Evolutionary conservation across 108 stramenopile species (phyloP), one percentile per base, ranked within the genome.

Genomic region (Nitzschia inconspicua): DNA sequence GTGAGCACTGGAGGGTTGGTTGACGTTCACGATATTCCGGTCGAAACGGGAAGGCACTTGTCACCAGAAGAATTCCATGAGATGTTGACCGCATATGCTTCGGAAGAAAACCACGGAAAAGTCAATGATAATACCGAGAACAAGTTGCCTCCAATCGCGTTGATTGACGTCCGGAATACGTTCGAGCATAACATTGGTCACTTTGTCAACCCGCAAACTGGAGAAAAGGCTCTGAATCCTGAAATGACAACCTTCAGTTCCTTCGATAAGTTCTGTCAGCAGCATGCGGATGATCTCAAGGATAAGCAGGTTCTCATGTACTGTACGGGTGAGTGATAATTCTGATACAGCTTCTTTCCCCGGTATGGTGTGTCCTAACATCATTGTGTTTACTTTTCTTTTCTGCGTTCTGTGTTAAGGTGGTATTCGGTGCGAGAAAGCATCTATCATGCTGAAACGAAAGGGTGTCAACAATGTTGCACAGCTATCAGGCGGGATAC

Each of bases 251-350:
- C 85, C 27, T 91, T 88, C 60, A 73, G 74, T 26, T 75, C 83
- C 31, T 91, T 91, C 42, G 82, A 87, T 44, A 76, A 70, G 31
- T 87, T 88, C 48, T 84, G 80, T 53, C 78, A 65, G 23, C 57
- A 64, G 26, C 60, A 82, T 27, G 80, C 85, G 16, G 66, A 84
- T 1, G 24, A 68, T 3, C 68, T 91, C 13, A 70, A 72, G 47
- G 75, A 84, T 51, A 91, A 92, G 63, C 89, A 85, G 61, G 89
- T 96, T 13, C 65, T 96, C 36, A 95, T 96, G 93, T 96, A 96
- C 59, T 96, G 95, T 72, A 96, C 95, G 11, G 95, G 95, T 11
- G 94, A 91, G n/a, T n/a, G n/a, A n/a, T n/a, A n/a, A 8, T 60
- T 84, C 14, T 73, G 79, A 11, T 22, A 44, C 22, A 4, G 4